These are phyloP conservation scores for Puccinellia tenuiflora DNA, from an alignment of 176 grass and related monocot species.

Conservation along the genomic window DNA sequence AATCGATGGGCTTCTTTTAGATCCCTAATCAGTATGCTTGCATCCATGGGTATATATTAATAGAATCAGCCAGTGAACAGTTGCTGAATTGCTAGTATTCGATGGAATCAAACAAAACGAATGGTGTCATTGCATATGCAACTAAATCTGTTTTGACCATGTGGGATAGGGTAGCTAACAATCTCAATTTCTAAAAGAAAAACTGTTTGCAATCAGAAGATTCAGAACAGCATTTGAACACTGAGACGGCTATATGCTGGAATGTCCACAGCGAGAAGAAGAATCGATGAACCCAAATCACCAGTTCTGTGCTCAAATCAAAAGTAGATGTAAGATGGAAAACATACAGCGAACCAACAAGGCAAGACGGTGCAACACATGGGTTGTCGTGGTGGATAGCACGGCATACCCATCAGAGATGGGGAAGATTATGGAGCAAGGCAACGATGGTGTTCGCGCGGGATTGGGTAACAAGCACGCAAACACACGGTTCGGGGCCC, in stretches of 20 bases:
- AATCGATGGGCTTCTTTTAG: neutral
- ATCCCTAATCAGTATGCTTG: neutral
- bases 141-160: constrained; percentile 11
- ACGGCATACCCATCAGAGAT: no score
- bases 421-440: no score
- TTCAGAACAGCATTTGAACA: neutral
- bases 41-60: neutral
- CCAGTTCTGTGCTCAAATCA: neutral
- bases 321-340: neutral
- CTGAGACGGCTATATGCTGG: neutral
- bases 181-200: neutral
- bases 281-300: neutral
- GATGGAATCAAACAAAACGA: constrained; percentile 11
- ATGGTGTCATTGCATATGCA: constrained; percentile 16
- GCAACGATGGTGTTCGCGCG: no score
- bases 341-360: constrained; percentile 4
- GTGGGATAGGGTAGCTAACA: neutral
- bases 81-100: neutral
- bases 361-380: neutral
- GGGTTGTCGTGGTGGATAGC: no score
- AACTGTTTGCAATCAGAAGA: neutral
- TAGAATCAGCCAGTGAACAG: neutral
- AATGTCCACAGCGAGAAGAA: neutral
- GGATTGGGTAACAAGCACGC: no score
- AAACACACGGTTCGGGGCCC: no score